A percentile compares a stretch with the other conserved stretches of the same genome.
phyloP scores from a whole-genome alignment of 345 rosid species.

The Citrus trifoliata region DNA sequence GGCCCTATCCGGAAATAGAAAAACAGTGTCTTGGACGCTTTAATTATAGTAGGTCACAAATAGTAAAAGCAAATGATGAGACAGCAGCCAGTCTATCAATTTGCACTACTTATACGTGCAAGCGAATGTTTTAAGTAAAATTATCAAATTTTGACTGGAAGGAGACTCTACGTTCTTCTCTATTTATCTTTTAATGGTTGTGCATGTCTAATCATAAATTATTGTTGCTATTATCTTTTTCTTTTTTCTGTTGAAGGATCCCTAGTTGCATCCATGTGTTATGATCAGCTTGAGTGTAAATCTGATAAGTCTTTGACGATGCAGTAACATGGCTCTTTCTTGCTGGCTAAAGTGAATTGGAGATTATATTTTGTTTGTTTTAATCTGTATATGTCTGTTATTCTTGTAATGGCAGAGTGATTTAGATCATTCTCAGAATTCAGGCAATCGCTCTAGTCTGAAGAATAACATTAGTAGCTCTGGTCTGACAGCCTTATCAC shows the following conservation, averaged over 20 bases:
- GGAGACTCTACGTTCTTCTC: background rate
- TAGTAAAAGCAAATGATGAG: background rate
- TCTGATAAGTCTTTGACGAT: background rate
- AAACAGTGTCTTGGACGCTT: background rate
- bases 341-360: background rate
- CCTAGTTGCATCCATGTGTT: background rate
- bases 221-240: background rate
- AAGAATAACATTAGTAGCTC: slow-evolving; percentile 37
- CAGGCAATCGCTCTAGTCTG: slow-evolving; percentile 32
- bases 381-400: background rate
- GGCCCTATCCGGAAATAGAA: background rate
- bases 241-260: background rate
- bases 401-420: slow-evolving; percentile 62
- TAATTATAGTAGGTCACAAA: background rate
- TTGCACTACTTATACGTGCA: background rate
- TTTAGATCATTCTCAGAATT: slow-evolving; percentile 43
- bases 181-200: background rate
- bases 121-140: background rate
- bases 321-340: background rate
- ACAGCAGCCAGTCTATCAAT: background rate
- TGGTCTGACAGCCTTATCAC: slow-evolving; percentile 31
- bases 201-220: background rate
- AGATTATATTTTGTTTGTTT: background rate
- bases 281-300: background rate
- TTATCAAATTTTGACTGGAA: background rate